Evolutionary conservation across 2,329 filamentous ascomycete species (phyloP).

Genomic region (Dactylellina sp.): DNA sequence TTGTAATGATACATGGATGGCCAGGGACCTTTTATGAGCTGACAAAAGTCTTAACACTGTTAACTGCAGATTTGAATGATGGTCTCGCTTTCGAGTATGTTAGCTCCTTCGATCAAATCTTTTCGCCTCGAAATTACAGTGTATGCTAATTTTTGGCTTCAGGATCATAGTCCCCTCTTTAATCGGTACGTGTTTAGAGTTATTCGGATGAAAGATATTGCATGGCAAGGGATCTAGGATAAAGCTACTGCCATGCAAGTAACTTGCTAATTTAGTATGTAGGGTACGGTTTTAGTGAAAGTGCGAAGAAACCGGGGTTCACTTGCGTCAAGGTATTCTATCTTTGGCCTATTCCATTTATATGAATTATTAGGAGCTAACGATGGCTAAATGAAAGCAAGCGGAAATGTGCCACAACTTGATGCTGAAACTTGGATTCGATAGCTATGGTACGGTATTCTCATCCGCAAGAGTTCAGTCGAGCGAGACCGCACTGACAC

Average conservation of each 20-base stretch:
- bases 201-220: no score
- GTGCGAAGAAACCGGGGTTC: constrained; percentile 58
- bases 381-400: constrained; percentile 66
- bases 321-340: constrained; percentile 21
- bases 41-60: constrained; percentile 70
- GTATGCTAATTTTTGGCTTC: neutral
- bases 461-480: neutral
- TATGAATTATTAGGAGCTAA: no score
- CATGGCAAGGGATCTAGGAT: no score
- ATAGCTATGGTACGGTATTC: constrained; percentile 68
- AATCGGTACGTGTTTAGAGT: constrained; percentile 10
- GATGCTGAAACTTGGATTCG: constrained; percentile 76
- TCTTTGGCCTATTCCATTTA: neutral
- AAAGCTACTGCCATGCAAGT: no score
- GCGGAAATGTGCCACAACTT: constrained; percentile 75
- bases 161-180: constrained; percentile 47
- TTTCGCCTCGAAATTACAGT: neutral
- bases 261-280: no score
- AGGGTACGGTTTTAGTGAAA: constrained; percentile 50
- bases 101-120: neutral
- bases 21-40: constrained; percentile 78
- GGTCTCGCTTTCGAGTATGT: constrained; percentile 29
- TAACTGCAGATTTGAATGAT: constrained; percentile 10
- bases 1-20: constrained; percentile 78
- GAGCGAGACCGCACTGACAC: constrained; percentile 60